A percentile compares a stretch with the other conserved stretches of the same genome.
Conservation (phyloP, 2,329 filamentous ascomycete species). For the Gaeumannomyces sp. region DNA sequence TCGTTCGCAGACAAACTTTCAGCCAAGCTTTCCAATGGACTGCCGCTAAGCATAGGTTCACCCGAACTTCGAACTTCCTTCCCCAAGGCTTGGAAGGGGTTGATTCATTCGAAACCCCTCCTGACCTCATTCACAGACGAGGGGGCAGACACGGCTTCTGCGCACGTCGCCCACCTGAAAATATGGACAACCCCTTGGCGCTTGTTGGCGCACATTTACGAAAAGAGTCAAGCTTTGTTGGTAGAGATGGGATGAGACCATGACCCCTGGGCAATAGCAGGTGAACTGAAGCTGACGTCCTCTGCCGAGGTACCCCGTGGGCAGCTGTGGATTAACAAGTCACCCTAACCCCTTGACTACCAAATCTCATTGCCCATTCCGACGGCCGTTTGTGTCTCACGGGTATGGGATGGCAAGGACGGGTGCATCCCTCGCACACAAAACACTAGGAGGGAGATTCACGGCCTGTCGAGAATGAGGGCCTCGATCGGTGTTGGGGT, state of each 20-base stretch:
- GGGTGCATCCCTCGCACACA: neutral
- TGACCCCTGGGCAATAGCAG: too few species aligned
- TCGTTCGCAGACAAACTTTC: too few species aligned
- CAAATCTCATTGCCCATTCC: neutral
- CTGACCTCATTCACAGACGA: too few species aligned
- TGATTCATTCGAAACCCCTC: too few species aligned
- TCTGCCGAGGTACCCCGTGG: neutral
- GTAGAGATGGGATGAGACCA: neutral
- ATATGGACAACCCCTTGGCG: too few species aligned
- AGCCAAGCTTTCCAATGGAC: neutral
- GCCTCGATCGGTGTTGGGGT: neutral
- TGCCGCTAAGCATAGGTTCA: neutral
- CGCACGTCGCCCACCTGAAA: neutral
- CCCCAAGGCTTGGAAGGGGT: too few species aligned
- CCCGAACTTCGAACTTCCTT: too few species aligned
- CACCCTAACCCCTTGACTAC: neutral
- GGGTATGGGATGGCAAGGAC: neutral
- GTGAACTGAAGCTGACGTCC: neutral
- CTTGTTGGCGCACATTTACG: neutral
- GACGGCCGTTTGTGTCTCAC: neutral
- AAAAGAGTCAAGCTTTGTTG: neutral
- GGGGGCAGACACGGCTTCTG: neutral
- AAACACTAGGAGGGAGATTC: too few species aligned
- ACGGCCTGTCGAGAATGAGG: too few species aligned
- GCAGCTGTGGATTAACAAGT: too few species aligned